Conservation (phyloP, 1,284 basidiomycete genomes). For the Fereydounia khargensis region DNA sequence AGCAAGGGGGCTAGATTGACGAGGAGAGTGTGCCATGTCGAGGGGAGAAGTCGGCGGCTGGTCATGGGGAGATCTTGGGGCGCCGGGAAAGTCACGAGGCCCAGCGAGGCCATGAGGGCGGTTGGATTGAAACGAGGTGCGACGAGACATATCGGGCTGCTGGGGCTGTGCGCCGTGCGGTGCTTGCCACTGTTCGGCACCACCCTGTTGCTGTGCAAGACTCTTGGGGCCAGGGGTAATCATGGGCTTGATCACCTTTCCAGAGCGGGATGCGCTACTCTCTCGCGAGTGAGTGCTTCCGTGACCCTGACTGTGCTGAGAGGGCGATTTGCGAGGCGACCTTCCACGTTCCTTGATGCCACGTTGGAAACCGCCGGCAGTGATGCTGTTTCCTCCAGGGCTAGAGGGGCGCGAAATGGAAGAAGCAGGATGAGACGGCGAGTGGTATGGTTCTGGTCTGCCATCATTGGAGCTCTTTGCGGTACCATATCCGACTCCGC, state of each 20-base stretch:
- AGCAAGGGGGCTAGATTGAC: background rate
- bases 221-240: constrained; percentile 33
- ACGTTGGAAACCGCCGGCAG: constrained; percentile 27
- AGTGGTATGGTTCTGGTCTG: constrained; percentile 14
- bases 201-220: constrained; percentile 12
- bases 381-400: constrained; percentile 20
- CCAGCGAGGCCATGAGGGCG: constrained; percentile 9
- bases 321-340: constrained; percentile 12
- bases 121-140: background rate
- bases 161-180: background rate
- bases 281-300: no score
- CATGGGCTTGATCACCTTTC: background rate
- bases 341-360: constrained; percentile 19
- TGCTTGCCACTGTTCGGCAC: constrained; percentile 1
- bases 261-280: no score
- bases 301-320: background rate
- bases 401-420: constrained; percentile 8
- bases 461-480: constrained; percentile 42
- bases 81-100: constrained; percentile 19
- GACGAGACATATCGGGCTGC: constrained; percentile 1
- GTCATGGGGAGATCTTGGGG: constrained; percentile 2
- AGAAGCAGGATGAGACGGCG: constrained; percentile 5
- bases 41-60: constrained; percentile 1
- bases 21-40: background rate
- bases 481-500: constrained; percentile 43